These are phyloP conservation scores for Raphanus raphanistrum DNA, from an alignment of 345 rosid species.

Conservation along the genomic window DNA sequence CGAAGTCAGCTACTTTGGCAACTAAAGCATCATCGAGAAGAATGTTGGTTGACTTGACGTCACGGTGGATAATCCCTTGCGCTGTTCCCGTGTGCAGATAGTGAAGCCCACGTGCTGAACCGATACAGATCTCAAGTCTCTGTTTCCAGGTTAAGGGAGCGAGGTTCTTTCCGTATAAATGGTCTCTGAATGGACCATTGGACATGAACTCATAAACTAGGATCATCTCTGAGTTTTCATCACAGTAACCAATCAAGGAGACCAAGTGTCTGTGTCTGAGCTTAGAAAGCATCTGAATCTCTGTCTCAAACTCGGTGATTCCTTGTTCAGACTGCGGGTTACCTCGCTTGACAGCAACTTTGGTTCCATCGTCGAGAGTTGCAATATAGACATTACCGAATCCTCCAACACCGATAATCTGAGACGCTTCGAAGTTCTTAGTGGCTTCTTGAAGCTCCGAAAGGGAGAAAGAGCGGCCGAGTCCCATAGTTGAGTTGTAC, in stretches of 20 bases:
- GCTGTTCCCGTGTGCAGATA: slow-evolving; percentile 89
- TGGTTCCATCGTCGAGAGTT: slow-evolving; percentile 58
- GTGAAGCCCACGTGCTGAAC: slow-evolving; percentile 81
- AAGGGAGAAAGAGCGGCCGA: slow-evolving; percentile 66
- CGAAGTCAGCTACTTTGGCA: slow-evolving; percentile 83
- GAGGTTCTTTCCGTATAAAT: slow-evolving; percentile 65
- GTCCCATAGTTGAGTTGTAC: slow-evolving; percentile 59
- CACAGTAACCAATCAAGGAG: slow-evolving; percentile 79
- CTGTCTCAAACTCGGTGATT: slow-evolving; percentile 79
- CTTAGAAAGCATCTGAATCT: slow-evolving; percentile 84
- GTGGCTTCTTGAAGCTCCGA: slow-evolving; percentile 78
- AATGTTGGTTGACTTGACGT: slow-evolving; percentile 80
- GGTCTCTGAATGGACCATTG: slow-evolving; percentile 76
- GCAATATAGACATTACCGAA: slow-evolving; percentile 81
- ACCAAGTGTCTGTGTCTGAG: slow-evolving; percentile 84
- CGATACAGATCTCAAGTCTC: slow-evolving; percentile 73
- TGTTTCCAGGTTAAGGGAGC: slow-evolving; percentile 75
- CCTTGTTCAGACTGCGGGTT: slow-evolving; percentile 91
- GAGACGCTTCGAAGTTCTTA: slow-evolving; percentile 58
- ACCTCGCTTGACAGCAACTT: slow-evolving; percentile 85
- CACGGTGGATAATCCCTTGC: slow-evolving; percentile 86
- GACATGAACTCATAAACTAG: slow-evolving; percentile 84
- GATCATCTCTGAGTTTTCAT: slow-evolving; percentile 77
- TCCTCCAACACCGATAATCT: slow-evolving; percentile 77
- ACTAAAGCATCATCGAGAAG: slow-evolving; percentile 73